Evolutionary conservation across 805 yeast genomes (phyloP).

Genomic region (Tetrapisispora phaffii): DNA sequence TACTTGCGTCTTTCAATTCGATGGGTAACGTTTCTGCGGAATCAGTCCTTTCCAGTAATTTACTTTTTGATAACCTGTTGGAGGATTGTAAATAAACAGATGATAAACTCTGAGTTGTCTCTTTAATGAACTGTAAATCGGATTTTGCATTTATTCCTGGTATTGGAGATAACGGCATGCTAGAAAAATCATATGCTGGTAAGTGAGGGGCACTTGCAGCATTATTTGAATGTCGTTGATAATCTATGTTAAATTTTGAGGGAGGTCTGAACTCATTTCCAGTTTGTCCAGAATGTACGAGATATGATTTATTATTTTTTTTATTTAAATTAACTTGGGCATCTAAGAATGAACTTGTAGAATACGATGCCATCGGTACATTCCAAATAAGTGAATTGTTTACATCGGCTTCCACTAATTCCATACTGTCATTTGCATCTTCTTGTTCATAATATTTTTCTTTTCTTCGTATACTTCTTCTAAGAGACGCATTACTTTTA

Average conservation of each 20-base stretch:
- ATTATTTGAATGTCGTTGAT: neutral
- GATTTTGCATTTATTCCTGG: slow-evolving; percentile 33
- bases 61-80: slow-evolving; percentile 29
- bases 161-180: slow-evolving; percentile 39
- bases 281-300: neutral
- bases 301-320: neutral
- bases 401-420: slow-evolving; percentile 26
- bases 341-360: slow-evolving; percentile 23
- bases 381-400: slow-evolving; percentile 40
- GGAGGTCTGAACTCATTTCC: neutral
- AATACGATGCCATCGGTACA: slow-evolving; percentile 40
- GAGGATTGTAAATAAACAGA: slow-evolving; percentile 34
- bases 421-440: slow-evolving; percentile 6
- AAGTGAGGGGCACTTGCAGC: neutral
- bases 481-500: slow-evolving; percentile 26
- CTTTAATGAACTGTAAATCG: slow-evolving; percentile 26
- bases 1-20: slow-evolving; percentile 30
- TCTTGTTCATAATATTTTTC: slow-evolving; percentile 32
- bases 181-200: slow-evolving; percentile 9
- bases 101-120: slow-evolving; percentile 33
- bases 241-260: too few species aligned
- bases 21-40: slow-evolving; percentile 32
- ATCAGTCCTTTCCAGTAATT: slow-evolving; percentile 30
- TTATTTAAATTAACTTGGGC: neutral
- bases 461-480: slow-evolving; percentile 23